These are phyloP conservation scores for Royoungia palumana DNA, from an alignment of 768 basidiomycete species.

Conservation along the genomic window DNA sequence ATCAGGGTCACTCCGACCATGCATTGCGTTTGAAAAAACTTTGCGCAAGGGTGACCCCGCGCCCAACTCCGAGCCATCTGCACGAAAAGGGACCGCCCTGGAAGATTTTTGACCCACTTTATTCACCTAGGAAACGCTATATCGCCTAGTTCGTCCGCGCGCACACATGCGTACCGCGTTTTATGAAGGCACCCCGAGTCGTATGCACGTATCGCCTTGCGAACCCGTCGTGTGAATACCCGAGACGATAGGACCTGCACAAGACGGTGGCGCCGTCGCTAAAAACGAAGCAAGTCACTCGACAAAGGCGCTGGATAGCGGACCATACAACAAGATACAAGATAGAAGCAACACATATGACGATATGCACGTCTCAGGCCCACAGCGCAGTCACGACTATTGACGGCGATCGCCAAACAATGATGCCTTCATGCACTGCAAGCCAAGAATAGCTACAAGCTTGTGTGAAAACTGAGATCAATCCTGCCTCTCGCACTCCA, in stretches of 20 bases:
- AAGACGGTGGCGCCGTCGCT: constrained; percentile 9
- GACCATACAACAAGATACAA: too few species aligned
- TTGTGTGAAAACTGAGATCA: not conserved
- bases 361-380: too few species aligned
- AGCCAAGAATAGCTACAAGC: constrained; percentile 10
- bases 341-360: too few species aligned
- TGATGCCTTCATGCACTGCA: not conserved
- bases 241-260: constrained; percentile 2
- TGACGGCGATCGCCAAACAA: constrained; percentile 10
- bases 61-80: constrained; percentile 4
- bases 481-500: not conserved
- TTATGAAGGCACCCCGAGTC: constrained; percentile 20
- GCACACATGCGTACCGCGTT: not conserved
- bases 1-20: not conserved
- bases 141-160: constrained; percentile 1
- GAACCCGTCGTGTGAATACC: constrained; percentile 23
- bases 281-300: too few species aligned
- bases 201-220: not conserved
- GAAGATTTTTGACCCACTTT: not conserved
- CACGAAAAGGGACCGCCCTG: constrained; percentile 8
- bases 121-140: not conserved
- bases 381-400: too few species aligned
- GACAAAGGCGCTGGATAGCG: too few species aligned
- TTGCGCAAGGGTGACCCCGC: not conserved
- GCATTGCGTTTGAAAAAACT: not conserved